A percentile compares a stretch with the other conserved stretches of the same genome.
Conservation (phyloP, 345 rosid genomes). For the Stellera chamaejasme region DNA sequence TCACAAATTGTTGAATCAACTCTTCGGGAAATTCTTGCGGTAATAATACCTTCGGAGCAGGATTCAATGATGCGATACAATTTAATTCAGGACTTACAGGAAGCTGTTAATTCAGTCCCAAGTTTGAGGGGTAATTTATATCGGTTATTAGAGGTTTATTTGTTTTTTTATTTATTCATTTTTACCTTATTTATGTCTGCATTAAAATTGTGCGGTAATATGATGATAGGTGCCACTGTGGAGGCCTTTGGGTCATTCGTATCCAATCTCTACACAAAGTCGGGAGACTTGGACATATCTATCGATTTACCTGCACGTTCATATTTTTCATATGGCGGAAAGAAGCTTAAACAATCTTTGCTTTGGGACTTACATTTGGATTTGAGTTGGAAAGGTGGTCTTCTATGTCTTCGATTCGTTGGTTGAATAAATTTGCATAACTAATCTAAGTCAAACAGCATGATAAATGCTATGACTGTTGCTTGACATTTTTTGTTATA, state of each 20-base stretch:
- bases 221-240: constrained; percentile 64
- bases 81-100: constrained; percentile 47
- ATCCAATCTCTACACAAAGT: constrained; percentile 66
- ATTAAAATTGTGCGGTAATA: too few relatives aligned
- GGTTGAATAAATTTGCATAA: not conserved
- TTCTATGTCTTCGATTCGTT: not conserved
- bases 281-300: constrained; percentile 87
- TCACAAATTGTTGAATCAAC: constrained; percentile 31
- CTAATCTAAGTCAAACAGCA: too few relatives aligned
- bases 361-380: constrained; percentile 48
- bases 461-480: too few relatives aligned
- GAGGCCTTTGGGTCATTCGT: constrained; percentile 89
- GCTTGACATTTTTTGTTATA: too few relatives aligned
- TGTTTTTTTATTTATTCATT: too few relatives aligned
- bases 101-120: constrained; percentile 46
- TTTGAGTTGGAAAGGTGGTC: constrained; percentile 48
- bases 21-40: constrained; percentile 48
- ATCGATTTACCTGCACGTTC: constrained; percentile 44
- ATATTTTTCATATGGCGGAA: constrained; percentile 52
- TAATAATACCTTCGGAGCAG: constrained; percentile 42
- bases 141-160: too few relatives aligned
- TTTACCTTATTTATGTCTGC: too few relatives aligned
- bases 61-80: constrained; percentile 39
- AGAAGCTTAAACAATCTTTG: constrained; percentile 51
- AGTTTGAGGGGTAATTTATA: constrained; percentile 54